Conservation (phyloP, 2,329 filamentous ascomycete genomes). For the Fusarium nelsonii region DNA sequence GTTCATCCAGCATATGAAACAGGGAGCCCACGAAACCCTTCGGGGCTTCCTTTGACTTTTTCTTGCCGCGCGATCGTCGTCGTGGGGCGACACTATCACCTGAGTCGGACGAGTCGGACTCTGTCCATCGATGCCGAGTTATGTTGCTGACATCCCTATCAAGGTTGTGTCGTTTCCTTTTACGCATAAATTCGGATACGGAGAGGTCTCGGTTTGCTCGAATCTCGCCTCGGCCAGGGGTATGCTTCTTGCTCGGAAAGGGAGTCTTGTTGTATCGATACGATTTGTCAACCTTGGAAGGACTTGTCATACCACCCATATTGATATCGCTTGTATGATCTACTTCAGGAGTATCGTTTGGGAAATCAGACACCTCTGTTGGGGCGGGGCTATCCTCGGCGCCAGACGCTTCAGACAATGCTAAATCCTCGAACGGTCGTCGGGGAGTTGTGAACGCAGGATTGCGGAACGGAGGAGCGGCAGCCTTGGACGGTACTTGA, state of each 20-base stretch:
- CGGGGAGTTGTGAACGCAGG: conserved; percentile 74
- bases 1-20: conserved; percentile 65
- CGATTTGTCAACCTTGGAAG: conserved; percentile 60
- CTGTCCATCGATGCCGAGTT: conserved; percentile 59
- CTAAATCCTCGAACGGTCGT: conserved; percentile 65
- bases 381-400: conserved; percentile 71
- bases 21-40: conserved; percentile 57
- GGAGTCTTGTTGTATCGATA: conserved; percentile 59
- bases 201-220: conserved; percentile 58
- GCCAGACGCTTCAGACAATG: conserved; percentile 67
- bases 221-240: conserved; percentile 75
- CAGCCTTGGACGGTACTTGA: conserved; percentile 56
- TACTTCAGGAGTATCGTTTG: conserved; percentile 65
- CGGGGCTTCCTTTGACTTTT: conserved; percentile 37
- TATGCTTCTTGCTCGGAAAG: conserved; percentile 56
- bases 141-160: conserved; percentile 67
- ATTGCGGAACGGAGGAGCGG: conserved; percentile 69
- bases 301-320: conserved; percentile 60
- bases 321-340: conserved; percentile 60
- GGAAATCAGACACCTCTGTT: conserved; percentile 68
- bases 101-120: conserved; percentile 63
- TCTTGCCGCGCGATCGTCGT: conserved; percentile 44
- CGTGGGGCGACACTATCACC: conserved; percentile 53
- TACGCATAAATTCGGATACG: conserved; percentile 62
- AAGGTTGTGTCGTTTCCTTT: conserved; percentile 64